Evolutionary conservation across 2,329 filamentous ascomycete genomes (phyloP).

Genomic region (Lasiodiplodia sp.): DNA sequence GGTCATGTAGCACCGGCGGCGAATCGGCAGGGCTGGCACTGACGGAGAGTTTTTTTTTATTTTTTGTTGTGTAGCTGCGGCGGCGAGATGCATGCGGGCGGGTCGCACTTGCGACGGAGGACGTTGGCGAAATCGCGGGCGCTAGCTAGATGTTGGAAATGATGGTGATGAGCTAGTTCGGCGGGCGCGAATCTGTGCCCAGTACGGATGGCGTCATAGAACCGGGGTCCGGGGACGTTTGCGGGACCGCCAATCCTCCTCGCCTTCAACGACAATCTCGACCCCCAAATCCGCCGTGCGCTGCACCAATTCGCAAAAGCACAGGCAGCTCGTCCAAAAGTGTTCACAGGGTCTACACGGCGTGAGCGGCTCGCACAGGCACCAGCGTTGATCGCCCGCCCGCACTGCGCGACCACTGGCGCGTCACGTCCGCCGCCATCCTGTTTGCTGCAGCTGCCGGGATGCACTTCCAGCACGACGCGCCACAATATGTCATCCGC

Average conservation of each 20-base stretch:
- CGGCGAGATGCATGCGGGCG: slow-evolving; percentile 3
- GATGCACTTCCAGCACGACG: slow-evolving; percentile 22
- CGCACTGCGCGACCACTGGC: slow-evolving; percentile 15
- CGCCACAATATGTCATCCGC: slow-evolving; percentile 29
- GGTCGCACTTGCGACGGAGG: slow-evolving; percentile 9
- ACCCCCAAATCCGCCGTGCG: not conserved
- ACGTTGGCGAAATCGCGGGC: slow-evolving; percentile 13
- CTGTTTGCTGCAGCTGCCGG: slow-evolving; percentile 26
- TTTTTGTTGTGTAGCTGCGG: not conserved
- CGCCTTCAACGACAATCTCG: slow-evolving; percentile 1
- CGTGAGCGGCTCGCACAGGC: slow-evolving; percentile 7
- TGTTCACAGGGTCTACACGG: slow-evolving; percentile 16
- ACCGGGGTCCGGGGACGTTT: slow-evolving; percentile 16
- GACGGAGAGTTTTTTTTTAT: slow-evolving; percentile 10
- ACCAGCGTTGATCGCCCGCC: not conserved
- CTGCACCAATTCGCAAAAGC: slow-evolving; percentile 7
- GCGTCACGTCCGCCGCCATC: slow-evolving; percentile 15
- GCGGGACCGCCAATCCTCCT: slow-evolving; percentile 6
- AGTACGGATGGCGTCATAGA: slow-evolving; percentile 14
- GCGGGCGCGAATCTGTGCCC: slow-evolving; percentile 8
- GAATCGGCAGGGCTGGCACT: not conserved
- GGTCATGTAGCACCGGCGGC: not conserved
- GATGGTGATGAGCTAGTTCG: not conserved
- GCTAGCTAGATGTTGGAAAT: not conserved
- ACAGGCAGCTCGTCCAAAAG: not conserved